Base-by-base conservation (phyloP, 805 yeast genomes). In the Wickerhamomyces tratensis region DNA sequence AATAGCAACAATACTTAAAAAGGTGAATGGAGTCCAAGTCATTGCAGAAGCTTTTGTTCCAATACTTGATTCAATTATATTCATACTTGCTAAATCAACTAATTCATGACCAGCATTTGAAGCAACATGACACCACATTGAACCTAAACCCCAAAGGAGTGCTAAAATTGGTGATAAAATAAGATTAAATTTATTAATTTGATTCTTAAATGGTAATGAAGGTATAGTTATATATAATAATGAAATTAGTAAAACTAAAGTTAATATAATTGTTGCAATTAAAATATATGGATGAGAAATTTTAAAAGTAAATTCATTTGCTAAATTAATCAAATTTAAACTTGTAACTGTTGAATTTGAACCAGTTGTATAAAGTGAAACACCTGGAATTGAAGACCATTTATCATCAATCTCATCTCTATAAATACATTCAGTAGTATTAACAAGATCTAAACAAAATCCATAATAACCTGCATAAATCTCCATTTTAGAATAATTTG, bases 81-180 rank as follows among this genome's bases (percentile, higher is more conserved):
- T 61, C 72, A 78, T 66, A 15, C 82, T 74, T 11, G 82, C 68
- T 1, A 64, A 58, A 4, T 70, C 68, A 1, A 76, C 66, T 31
- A 79, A 52, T n/a, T 54, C 49, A 7, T 54, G 50, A 5, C 74
- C 68, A 3, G 79, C 61, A 35, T 62, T 63, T 0, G 69, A 66
- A 0, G 82, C 82, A 40, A 79, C 76, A 50, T 76, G 78, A 40
- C 71, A 71, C 65, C 83, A 71, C 74, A 79, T 77, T 1, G 84
- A 66, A 3, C 84, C 84, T 29, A 78, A 58, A 0, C 83, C 85
- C 82, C 84, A 79, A 2, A 78, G 37, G 4, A 79, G 53, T 6
- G 68, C 63, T 38, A 67, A 49, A 0, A 62, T 45, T 0, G 67
- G 57, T 15, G 72, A 59, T 27, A 72, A 45, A 6, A 51, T 49